A percentile compares a stretch with the other conserved stretches of the same genome.
Conservation (phyloP, 2,329 filamentous ascomycete genomes). For the Alternaria sp. region DNA sequence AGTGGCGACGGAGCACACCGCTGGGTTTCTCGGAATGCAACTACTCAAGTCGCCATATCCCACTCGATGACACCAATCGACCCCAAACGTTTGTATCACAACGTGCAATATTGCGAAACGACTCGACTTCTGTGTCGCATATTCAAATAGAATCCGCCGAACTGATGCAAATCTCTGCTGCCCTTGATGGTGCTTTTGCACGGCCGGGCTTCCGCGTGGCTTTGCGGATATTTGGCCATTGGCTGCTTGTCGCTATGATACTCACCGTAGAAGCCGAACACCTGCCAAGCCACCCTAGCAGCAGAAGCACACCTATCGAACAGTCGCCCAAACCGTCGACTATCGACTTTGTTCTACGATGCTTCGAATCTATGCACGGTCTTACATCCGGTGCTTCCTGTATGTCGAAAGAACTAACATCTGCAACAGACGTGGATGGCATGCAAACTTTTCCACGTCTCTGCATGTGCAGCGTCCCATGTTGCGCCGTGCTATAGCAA, state of each 20-base stretch:
- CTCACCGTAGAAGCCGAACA: background rate
- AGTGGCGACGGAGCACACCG: slow-evolving; percentile 29
- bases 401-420: background rate
- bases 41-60: slow-evolving; percentile 12
- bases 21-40: slow-evolving; percentile 35
- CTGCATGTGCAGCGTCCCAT: slow-evolving; percentile 1
- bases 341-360: slow-evolving; percentile 2
- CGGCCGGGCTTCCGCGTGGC: slow-evolving; percentile 3
- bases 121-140: background rate
- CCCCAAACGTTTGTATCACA: background rate
- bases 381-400: background rate
- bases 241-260: background rate
- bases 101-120: background rate
- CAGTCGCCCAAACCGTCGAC: background rate
- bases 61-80: background rate
- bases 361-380: slow-evolving; percentile 1
- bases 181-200: slow-evolving; percentile 6
- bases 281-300: background rate
- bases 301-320: background rate
- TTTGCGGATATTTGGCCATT: slow-evolving; percentile 3
- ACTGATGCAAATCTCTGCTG: background rate
- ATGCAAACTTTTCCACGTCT: slow-evolving; percentile 1
- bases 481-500: slow-evolving; percentile 7
- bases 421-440: background rate
- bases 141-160: background rate